phyloP scores from a whole-genome alignment of 2,329 filamentous ascomycete genomes.

The Aspergillus sp. region DNA sequence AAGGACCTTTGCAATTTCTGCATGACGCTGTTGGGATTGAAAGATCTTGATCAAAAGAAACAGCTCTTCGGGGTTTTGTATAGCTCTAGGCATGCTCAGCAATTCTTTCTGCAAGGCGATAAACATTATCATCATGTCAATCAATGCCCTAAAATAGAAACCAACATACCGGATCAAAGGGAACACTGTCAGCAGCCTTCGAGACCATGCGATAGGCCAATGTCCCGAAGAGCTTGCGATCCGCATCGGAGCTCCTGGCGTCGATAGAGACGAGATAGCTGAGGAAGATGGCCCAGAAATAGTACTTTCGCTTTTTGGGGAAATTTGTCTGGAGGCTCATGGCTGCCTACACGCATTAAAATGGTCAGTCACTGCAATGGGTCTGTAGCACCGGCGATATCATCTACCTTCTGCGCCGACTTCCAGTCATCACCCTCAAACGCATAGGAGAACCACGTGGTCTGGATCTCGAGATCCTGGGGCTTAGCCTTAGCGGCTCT shows the following conservation, averaged over 20 bases:
- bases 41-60: slow-evolving; percentile 37
- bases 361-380: neutral
- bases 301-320: slow-evolving; percentile 38
- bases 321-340: slow-evolving; percentile 44
- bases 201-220: slow-evolving; percentile 42
- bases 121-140: slow-evolving; percentile 11
- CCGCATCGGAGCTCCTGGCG: slow-evolving; percentile 28
- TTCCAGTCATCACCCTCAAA: slow-evolving; percentile 37
- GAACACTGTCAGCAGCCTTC: slow-evolving; percentile 37
- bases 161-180: slow-evolving; percentile 33
- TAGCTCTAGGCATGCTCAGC: slow-evolving; percentile 33
- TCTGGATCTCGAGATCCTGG: slow-evolving; percentile 35
- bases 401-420: slow-evolving; percentile 41
- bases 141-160: neutral
- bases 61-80: slow-evolving; percentile 40
- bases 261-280: slow-evolving; percentile 34
- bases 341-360: slow-evolving; percentile 29
- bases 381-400: neutral
- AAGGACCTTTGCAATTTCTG: slow-evolving; percentile 35
- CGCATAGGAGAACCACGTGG: slow-evolving; percentile 36
- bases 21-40: slow-evolving; percentile 29
- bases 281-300: slow-evolving; percentile 42
- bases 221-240: slow-evolving; percentile 40
- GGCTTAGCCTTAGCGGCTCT: slow-evolving; percentile 37
- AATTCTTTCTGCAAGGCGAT: slow-evolving; percentile 28